Conservation (phyloP, 345 rosid genomes). For the Excoecaria cochinchinensis region DNA sequence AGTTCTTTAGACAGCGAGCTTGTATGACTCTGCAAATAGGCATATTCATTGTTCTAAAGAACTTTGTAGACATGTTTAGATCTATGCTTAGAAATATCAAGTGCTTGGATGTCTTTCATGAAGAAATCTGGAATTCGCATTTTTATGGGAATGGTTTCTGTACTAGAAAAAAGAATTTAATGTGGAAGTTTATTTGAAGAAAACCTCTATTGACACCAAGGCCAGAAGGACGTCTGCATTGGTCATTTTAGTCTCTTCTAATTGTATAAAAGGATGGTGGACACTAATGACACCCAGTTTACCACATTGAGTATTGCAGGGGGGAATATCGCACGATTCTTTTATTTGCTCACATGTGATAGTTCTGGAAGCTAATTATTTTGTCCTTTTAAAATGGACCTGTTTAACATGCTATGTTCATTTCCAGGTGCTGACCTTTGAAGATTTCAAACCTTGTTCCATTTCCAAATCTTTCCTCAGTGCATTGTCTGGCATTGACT, state of each 20-base stretch:
- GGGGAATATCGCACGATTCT: background rate
- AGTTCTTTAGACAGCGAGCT: background rate
- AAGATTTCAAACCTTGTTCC: constrained; percentile 62
- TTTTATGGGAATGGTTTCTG: background rate
- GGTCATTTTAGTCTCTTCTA: background rate
- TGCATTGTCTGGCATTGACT: constrained; percentile 63
- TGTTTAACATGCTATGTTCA: constrained; percentile 10
- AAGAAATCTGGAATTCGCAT: background rate
- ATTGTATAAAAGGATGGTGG: background rate
- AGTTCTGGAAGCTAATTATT: background rate
- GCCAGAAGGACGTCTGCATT: background rate
- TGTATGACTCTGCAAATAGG: background rate
- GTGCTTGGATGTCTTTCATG: background rate
- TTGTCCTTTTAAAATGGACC: background rate
- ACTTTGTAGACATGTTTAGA: background rate
- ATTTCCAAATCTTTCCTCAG: constrained; percentile 45
- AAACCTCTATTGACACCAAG: background rate
- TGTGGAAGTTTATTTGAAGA: background rate
- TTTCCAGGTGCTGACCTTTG: constrained; percentile 70
- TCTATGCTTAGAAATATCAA: background rate
- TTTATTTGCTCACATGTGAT: background rate
- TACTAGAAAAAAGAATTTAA: background rate
- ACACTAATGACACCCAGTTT: background rate
- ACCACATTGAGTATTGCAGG: background rate
- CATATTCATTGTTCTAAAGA: background rate